These are phyloP conservation scores for Wallacemonas sp. DNA, from an alignment of 208 protist genomes.

Conservation along the genomic window DNA sequence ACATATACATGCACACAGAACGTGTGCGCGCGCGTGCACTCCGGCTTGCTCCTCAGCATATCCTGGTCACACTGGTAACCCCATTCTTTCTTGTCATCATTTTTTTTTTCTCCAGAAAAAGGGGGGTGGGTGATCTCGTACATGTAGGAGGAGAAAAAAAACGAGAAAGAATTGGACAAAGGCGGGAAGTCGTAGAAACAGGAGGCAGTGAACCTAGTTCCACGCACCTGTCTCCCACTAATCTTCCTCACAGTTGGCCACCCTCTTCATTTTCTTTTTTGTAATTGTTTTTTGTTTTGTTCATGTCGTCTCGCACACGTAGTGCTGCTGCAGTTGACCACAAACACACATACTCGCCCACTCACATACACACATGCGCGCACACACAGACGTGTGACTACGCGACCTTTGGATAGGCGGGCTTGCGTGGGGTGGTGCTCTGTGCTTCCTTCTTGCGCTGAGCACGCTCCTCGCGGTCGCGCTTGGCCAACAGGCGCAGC, in stretches of 20 bases:
- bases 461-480: conserved; percentile 81
- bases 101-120: conserved; percentile 15
- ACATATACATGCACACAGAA: too few relatives aligned
- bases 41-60: too few relatives aligned
- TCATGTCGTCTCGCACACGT: not conserved
- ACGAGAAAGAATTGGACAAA: too few relatives aligned
- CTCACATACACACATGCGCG: conserved; percentile 8
- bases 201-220: too few relatives aligned
- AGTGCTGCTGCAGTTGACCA: too few relatives aligned
- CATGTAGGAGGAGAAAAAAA: conserved; percentile 1
- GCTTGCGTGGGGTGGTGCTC: conserved; percentile 25
- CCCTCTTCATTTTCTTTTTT: not conserved
- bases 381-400: conserved; percentile 10
- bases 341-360: not conserved
- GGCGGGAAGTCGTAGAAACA: conserved; percentile 16
- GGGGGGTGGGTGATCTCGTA: conserved; percentile 7
- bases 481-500: conserved; percentile 63
- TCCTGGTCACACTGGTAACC: too few relatives aligned
- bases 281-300: not conserved
- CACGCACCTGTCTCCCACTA: too few relatives aligned
- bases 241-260: too few relatives aligned
- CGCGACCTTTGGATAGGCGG: conserved; percentile 16
- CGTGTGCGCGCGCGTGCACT: too few relatives aligned
- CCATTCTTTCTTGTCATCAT: conserved; percentile 9
- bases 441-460: conserved; percentile 64